Evolutionary conservation across 768 basidiomycete species (phyloP).

Genomic region (Trametes cubensis): DNA sequence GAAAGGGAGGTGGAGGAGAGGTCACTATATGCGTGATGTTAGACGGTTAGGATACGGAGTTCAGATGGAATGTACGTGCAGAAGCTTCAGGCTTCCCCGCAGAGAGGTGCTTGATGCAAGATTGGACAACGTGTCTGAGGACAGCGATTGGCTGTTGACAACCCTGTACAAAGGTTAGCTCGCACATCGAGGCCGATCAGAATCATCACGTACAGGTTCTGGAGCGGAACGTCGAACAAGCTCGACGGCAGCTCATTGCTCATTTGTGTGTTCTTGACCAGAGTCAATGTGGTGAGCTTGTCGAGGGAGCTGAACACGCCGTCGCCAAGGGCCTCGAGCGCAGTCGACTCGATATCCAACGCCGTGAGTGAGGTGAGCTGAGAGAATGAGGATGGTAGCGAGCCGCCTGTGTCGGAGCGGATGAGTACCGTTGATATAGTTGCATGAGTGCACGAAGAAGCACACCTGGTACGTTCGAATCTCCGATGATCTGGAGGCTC

Average conservation of each 20-base stretch:
- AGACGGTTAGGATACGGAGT: not conserved
- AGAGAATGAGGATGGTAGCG: conserved; percentile 43
- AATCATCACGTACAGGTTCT: conserved; percentile 42
- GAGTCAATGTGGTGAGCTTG: conserved; percentile 39
- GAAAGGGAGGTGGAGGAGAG: conserved; percentile 45
- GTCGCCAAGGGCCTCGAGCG: conserved; percentile 40
- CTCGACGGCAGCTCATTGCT: conserved; percentile 42
- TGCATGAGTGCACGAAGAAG: too few relatives aligned
- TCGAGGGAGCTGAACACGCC: conserved; percentile 39
- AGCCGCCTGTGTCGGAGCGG: conserved; percentile 37
- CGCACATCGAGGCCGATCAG: not conserved
- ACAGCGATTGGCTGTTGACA: conserved; percentile 40
- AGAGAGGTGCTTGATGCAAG: conserved; percentile 38
- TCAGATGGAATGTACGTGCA: conserved; percentile 30
- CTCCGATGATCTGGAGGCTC: conserved; percentile 44
- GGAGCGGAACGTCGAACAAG: conserved; percentile 37
- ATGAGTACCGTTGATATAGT: too few relatives aligned
- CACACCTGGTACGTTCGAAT: conserved; percentile 45
- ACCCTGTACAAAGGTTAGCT: conserved; percentile 29
- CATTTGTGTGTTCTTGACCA: conserved; percentile 46
- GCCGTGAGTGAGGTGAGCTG: conserved; percentile 41
- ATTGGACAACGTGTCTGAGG: conserved; percentile 35
- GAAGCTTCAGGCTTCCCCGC: conserved; percentile 37
- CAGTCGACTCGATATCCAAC: conserved; percentile 47
- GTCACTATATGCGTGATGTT: conserved; percentile 31